Base-by-base conservation (phyloP, 306 rosid species). In the Senna siamea region DNA sequence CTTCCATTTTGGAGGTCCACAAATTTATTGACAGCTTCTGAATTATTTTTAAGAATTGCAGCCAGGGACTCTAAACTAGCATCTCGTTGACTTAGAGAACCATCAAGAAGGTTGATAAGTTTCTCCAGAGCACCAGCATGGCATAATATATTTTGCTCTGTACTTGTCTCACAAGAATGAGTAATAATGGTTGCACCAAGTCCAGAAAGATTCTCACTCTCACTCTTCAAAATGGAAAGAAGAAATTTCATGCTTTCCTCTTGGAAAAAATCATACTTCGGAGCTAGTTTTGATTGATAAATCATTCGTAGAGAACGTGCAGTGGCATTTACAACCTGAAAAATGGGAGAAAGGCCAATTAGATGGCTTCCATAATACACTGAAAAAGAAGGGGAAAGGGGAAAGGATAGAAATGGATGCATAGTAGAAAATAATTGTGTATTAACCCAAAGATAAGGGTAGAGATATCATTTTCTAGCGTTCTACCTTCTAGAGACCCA, bases 241-340 rank as follows among this genome's bases (percentile, higher is more conserved):
- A 93, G 87, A 88, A 87, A 91, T 17, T 83, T 77, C 82, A 87
- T 81, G 82, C 78, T 88, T 82, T 80, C 82, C 53, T 83, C 88
- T 64, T 76, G 71, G 73, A 83, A 76, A 76, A 93, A 89, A 77
- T 87, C 91, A 78, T 81, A 86, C 76, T 93, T 93, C 2, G 98
- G 98, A 77, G 97, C 93, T 19, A 83, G 82, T 76, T 83, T 86
- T 5, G 98, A 93, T 66, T 89, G 98, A 76, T 91, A 93, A 77
- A 93, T 85, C 98, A 93, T 93, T 72, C 87, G 79, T 37, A 93
- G 74, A 35, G 98, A 87, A 40, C 98, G 93, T 5, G 98, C 97
- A 78, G 93, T 87, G 0, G 98, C 92, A 79, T 91, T 91, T 53
- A 89, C 92, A 75, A 93, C 90, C 98, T 91, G 76, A 71, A 77